Evolutionary conservation across 345 rosid species (phyloP), one percentile per base, ranked within the genome.

Genomic region (Syzygium oleosum): DNA sequence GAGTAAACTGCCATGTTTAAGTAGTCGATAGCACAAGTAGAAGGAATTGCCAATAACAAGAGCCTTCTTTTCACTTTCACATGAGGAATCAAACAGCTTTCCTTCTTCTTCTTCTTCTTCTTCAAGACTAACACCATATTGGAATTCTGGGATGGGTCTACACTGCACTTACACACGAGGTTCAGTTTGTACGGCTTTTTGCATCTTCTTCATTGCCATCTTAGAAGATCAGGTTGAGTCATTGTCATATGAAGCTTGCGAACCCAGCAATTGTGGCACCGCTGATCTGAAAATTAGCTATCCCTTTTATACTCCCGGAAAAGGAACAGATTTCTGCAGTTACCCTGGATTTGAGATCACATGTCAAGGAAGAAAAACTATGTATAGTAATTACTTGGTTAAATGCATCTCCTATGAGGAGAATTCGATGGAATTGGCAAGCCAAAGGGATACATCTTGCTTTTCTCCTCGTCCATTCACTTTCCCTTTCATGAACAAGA

Each of bases 11-110:
- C 68, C 68, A 34, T 13, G 68, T 61, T 61, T 61, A 13, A 59
- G 34, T 0, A 61, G 68, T 2, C 5, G 9, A 5, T 12, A 8
- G 27, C 7, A 27, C 63, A 7, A 25, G 63, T 4, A 0, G 0
- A 25, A 58, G 4, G 14, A 58, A 25, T 23, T 58, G 29, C 0
- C 63, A 23, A 10, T 10, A 25, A 58, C 29, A 25, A 58, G 29
- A 29, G 14, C 63, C 11, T 56, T 58, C 63, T 0, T 58, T 58
- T 58, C 63, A 25, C 63, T 58, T 58, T 58, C 29, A 10, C 2
- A 9, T 58, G 29, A 58, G 63, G 63, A 58, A 58, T 58, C 63
- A 58, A 10, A 10, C 63, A 4, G 5, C 63, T 58, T 58, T 21
- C 22, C n/a, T 56, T 56, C n/a, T 55, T 12, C n/a, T 56, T 23